Evolutionary conservation across 2,329 filamentous ascomycete species (phyloP).

Genomic region (Fusarium tuaranense): DNA sequence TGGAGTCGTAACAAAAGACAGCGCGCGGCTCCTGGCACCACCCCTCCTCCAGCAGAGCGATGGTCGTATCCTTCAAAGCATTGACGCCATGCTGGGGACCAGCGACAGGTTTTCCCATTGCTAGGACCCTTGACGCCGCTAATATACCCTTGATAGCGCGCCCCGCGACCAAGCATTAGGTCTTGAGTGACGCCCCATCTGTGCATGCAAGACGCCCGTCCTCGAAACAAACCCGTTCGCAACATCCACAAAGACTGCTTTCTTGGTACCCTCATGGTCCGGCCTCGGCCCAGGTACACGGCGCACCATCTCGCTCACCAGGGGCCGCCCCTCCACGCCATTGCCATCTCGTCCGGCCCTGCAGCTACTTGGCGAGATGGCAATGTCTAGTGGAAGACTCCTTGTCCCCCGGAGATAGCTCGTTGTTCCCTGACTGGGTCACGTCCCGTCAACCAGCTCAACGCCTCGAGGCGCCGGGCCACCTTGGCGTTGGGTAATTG

Average conservation of each 20-base stretch:
- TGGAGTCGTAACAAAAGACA: not conserved
- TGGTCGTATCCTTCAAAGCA: constrained; percentile 2
- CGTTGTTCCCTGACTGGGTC: constrained; percentile 43
- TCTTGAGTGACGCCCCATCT: constrained; percentile 40
- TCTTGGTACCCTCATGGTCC: constrained; percentile 32
- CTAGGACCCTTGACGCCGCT: constrained; percentile 27
- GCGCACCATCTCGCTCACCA: constrained; percentile 28
- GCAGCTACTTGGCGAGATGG: constrained; percentile 41
- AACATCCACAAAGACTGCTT: constrained; percentile 30
- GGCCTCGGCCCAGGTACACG: constrained; percentile 44
- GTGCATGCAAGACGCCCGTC: constrained; percentile 43
- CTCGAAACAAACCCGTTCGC: constrained; percentile 38
- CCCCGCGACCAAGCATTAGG: constrained; percentile 35
- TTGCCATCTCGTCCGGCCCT: constrained; percentile 32
- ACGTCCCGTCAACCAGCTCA: constrained; percentile 24
- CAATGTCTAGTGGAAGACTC: constrained; percentile 39
- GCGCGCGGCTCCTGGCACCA: constrained; percentile 18
- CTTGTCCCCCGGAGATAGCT: constrained; percentile 43
- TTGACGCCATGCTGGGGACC: constrained; percentile 12
- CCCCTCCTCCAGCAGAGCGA: constrained; percentile 31
- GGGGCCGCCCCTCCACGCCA: constrained; percentile 27
- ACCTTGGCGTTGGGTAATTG: constrained; percentile 42
- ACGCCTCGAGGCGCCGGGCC: constrained; percentile 30
- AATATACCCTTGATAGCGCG: constrained; percentile 38
- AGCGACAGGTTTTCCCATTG: constrained; percentile 26